These are phyloP conservation scores for Protomyces macrosporus DNA, from an alignment of 1,139 yeast genomes.

Conservation along the genomic window DNA sequence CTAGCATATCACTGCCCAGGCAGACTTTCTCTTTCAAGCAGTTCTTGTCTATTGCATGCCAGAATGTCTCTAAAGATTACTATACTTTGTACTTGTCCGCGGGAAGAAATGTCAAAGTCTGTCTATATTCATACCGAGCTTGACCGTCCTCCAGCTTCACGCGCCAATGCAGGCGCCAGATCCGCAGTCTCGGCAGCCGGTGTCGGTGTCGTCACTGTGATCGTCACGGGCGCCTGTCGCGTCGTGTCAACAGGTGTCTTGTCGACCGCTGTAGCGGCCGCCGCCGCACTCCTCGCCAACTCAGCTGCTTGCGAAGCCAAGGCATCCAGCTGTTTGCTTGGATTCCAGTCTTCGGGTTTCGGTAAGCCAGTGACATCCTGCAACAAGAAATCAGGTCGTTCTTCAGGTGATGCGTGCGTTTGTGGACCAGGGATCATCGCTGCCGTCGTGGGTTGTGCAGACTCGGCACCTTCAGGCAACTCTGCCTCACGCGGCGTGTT, in stretches of 20 bases:
- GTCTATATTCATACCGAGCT: too few species aligned
- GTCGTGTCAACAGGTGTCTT: neutral
- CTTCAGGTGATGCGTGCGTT: neutral
- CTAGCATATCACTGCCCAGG: too few species aligned
- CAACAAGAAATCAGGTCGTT: constrained; percentile 9
- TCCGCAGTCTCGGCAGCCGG: too few species aligned
- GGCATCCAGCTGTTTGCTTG: constrained; percentile 11
- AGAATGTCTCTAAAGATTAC: too few species aligned
- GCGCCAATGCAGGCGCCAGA: too few species aligned
- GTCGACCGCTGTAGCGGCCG: neutral
- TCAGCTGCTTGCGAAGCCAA: constrained; percentile 6
- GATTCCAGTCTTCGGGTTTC: constrained; percentile 22
- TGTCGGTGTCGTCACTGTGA: too few species aligned
- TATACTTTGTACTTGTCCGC: too few species aligned
- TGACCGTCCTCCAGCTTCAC: too few species aligned
- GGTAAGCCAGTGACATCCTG: constrained; percentile 17
- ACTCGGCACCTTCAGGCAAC: constrained; percentile 5
- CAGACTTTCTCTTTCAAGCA: too few species aligned
- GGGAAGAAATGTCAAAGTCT: too few species aligned
- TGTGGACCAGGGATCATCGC: constrained; percentile 9
- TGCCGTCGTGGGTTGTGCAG: neutral
- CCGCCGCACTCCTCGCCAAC: neutral
- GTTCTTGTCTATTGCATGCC: too few species aligned
- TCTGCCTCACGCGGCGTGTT: constrained; percentile 21
- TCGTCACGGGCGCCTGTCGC: too few species aligned